Conservation (phyloP, 208 protist species). For the Wallacemonas sp. region DNA sequence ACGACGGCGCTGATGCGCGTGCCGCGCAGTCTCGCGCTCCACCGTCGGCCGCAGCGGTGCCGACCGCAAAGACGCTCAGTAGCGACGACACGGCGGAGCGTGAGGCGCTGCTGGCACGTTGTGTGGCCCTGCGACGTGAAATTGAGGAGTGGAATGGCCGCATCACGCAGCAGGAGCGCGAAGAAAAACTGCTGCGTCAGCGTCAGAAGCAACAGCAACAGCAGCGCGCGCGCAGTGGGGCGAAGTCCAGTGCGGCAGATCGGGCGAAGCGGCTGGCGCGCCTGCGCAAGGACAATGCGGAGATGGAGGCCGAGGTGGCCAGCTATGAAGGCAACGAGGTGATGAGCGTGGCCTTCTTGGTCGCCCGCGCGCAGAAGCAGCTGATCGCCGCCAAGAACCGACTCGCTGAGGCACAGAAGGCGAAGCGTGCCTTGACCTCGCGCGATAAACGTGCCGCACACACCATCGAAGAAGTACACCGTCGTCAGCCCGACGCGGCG, state of each 20-base stretch:
- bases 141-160: slow-evolving; percentile 36
- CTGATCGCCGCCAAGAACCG: slow-evolving; percentile 39
- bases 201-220: slow-evolving; percentile 1
- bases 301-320: slow-evolving; percentile 30
- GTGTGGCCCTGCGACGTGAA: slow-evolving; percentile 28
- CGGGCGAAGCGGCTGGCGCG: slow-evolving; percentile 22
- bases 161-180: slow-evolving; percentile 26
- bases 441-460: slow-evolving; percentile 69
- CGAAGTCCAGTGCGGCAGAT: background rate
- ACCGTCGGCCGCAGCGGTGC: background rate
- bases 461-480: slow-evolving; percentile 56
- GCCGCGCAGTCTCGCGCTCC: background rate
- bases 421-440: slow-evolving; percentile 41
- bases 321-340: slow-evolving; percentile 33
- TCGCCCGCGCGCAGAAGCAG: slow-evolving; percentile 49
- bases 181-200: slow-evolving; percentile 3
- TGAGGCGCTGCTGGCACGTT: slow-evolving; percentile 30
- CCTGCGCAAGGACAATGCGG: slow-evolving; percentile 36
- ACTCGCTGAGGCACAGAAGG: slow-evolving; percentile 43
- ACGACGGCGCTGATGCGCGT: background rate
- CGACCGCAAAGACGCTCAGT: no score
- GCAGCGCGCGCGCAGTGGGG: background rate
- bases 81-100: no score
- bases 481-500: slow-evolving; percentile 28
- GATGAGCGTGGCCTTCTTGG: slow-evolving; percentile 36